Evolutionary conservation across 2,329 filamentous ascomycete genomes (phyloP).

Genomic region (Penicillium italicum): DNA sequence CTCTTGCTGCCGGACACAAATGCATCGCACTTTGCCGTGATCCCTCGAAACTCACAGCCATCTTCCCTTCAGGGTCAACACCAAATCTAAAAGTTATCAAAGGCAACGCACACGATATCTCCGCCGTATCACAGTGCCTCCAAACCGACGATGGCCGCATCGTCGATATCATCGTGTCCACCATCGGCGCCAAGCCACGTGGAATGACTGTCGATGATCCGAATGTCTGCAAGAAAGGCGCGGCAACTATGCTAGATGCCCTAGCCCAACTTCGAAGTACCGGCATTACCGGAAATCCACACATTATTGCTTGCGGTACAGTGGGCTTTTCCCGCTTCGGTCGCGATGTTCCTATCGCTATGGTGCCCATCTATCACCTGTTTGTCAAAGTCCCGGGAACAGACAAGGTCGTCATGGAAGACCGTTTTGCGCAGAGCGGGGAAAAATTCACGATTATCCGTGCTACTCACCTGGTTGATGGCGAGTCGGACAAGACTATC

Average conservation of each 20-base stretch:
- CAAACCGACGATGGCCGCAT: conserved; percentile 19
- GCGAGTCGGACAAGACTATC: conserved; percentile 20
- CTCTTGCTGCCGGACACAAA: conserved; percentile 45
- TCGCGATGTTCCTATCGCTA: conserved; percentile 31
- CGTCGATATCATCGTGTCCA: conserved; percentile 47
- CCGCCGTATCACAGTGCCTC: conserved; percentile 40
- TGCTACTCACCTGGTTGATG: conserved; percentile 35
- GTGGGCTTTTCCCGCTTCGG: conserved; percentile 31
- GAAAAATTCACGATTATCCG: conserved; percentile 29
- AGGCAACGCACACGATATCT: conserved; percentile 46
- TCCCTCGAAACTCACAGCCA: conserved; percentile 47
- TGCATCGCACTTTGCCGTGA: conserved; percentile 50
- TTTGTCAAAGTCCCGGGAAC: conserved; percentile 34
- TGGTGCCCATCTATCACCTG: conserved; percentile 34
- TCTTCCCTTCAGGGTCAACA: conserved; percentile 38
- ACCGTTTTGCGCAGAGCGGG: conserved; percentile 23
- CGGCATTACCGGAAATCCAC: conserved; percentile 24
- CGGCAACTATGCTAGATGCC: conserved; percentile 26
- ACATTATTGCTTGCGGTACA: conserved; percentile 32
- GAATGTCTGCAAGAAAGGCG: conserved; percentile 33
- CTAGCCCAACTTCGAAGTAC: conserved; percentile 13
- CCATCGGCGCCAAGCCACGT: conserved; percentile 43
- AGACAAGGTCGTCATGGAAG: conserved; percentile 38
- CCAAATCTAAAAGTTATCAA: conserved; percentile 47
- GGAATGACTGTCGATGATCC: conserved; percentile 35